A percentile compares a stretch with the other conserved stretches of the same genome.
phyloP scores from a whole-genome alignment of 257 asterid species.

The Lycium ferocissimum region DNA sequence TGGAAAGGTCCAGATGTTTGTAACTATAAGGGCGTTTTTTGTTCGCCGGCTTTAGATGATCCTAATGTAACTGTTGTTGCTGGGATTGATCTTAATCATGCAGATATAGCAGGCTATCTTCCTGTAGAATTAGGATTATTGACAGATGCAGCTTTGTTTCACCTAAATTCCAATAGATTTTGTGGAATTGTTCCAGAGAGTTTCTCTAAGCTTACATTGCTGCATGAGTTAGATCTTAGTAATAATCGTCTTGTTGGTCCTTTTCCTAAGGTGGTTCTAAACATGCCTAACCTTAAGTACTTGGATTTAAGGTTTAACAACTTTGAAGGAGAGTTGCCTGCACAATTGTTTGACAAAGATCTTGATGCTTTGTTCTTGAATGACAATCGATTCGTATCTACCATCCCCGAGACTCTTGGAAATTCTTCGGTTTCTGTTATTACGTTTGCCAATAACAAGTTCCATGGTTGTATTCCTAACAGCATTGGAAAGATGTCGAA shows the following conservation, averaged over 20 bases:
- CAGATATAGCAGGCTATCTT: conserved; percentile 47
- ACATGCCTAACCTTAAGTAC: conserved; percentile 37
- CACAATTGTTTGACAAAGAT: conserved; percentile 37
- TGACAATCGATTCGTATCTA: conserved; percentile 39
- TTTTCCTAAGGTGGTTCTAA: conserved; percentile 40
- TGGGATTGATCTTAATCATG: conserved; percentile 49
- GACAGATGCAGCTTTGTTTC: conserved; percentile 43
- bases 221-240: conserved; percentile 46
- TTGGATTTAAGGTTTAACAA: conserved; percentile 50
- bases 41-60: conserved; percentile 40
- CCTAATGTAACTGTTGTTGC: conserved; percentile 39
- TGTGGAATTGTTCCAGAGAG: conserved; percentile 48
- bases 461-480: conserved; percentile 48
- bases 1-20: conserved; percentile 57
- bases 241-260: conserved; percentile 45
- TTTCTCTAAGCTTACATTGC: conserved; percentile 33
- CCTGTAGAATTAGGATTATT: conserved; percentile 50
- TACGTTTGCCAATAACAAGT: conserved; percentile 44
- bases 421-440: conserved; percentile 47
- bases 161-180: conserved; percentile 49
- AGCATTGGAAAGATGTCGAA: conserved; percentile 45
- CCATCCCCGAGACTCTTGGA: conserved; percentile 45
- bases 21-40: conserved; percentile 43
- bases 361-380: conserved; percentile 49
- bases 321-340: conserved; percentile 43